A percentile compares a stretch with the other conserved stretches of the same genome.
These are phyloP conservation scores for Taiwanofungus camphoratus DNA, from an alignment of 1,284 basidiomycete genomes.

Conservation along the genomic window DNA sequence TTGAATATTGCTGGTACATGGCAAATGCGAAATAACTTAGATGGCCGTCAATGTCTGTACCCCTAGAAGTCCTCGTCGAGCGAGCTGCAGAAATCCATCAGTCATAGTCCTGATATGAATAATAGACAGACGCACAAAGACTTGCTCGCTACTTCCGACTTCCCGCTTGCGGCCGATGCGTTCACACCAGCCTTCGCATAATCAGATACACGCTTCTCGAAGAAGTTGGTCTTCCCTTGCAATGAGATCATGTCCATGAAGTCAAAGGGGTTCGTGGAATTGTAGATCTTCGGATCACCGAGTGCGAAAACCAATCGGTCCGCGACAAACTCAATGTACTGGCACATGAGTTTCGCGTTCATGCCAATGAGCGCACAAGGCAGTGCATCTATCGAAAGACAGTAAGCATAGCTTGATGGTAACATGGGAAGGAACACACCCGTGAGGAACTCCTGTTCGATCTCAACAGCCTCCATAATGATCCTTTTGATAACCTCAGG, in stretches of 20 bases:
- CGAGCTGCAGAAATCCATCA: slow-evolving; percentile 34
- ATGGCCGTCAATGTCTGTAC: no score
- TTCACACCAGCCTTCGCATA: slow-evolving; percentile 79
- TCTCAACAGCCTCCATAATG: slow-evolving; percentile 65
- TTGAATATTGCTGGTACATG: no score
- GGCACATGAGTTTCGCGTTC: slow-evolving; percentile 83
- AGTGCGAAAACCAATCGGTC: slow-evolving; percentile 85
- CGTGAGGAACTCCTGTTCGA: slow-evolving; percentile 65
- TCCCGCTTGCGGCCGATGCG: slow-evolving; percentile 33
- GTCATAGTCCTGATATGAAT: slow-evolving; percentile 2
- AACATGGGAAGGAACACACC: slow-evolving; percentile 33
- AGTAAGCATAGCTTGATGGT: not conserved
- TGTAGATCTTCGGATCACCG: slow-evolving; percentile 80
- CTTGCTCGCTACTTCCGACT: slow-evolving; percentile 31
- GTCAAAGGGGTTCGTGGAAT: slow-evolving; percentile 76
- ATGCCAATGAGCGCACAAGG: slow-evolving; percentile 76
- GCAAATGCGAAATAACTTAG: no score
- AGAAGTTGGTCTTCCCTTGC: slow-evolving; percentile 81
- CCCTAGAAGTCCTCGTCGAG: slow-evolving; percentile 61
- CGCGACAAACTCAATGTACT: slow-evolving; percentile 97
- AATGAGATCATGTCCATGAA: slow-evolving; percentile 96
- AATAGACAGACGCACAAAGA: slow-evolving; percentile 41
- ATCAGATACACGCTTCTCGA: slow-evolving; percentile 87
- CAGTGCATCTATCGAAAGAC: slow-evolving; percentile 49
- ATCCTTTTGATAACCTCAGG: slow-evolving; percentile 69